phyloP scores from a whole-genome alignment of 352 stramenopile species.

The Globisporangium alternatum region DNA sequence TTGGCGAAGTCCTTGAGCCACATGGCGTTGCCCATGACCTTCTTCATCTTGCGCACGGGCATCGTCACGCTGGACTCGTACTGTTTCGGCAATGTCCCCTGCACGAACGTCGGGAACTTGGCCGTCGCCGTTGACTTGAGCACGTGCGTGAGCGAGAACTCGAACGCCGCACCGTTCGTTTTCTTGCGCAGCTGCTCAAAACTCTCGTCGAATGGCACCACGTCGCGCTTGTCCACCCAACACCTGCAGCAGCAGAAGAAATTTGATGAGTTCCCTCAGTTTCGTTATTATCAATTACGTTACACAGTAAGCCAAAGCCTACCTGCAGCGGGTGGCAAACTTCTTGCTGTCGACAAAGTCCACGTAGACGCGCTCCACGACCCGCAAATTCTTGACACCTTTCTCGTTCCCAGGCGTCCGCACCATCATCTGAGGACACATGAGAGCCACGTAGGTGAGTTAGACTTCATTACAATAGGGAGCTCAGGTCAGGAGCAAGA shows the following conservation, averaged over 20 bases:
- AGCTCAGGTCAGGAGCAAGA: no score
- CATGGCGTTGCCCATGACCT: constrained; percentile 30
- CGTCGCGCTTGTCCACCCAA: constrained; percentile 43
- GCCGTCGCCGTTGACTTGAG: constrained; percentile 40
- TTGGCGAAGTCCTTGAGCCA: constrained; percentile 46
- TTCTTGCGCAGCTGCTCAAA: constrained; percentile 33
- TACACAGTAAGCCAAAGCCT: constrained; percentile 3
- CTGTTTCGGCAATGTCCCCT: constrained; percentile 39
- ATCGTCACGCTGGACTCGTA: constrained; percentile 25
- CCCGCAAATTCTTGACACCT: constrained; percentile 34
- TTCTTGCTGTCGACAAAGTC: constrained; percentile 57
- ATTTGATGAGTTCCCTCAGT: not conserved
- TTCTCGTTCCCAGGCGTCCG: constrained; percentile 43
- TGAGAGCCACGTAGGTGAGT: not conserved
- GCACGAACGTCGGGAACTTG: constrained; percentile 51
- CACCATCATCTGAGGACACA: constrained; percentile 49
- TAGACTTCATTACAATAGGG: no score
- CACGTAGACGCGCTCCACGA: constrained; percentile 42
- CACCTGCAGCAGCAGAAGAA: constrained; percentile 30
- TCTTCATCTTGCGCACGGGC: constrained; percentile 40
- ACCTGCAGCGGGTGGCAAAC: constrained; percentile 43
- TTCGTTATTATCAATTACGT: not conserved
- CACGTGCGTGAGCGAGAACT: constrained; percentile 32
- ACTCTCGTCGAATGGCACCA: constrained; percentile 35
- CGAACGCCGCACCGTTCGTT: constrained; percentile 37